Evolutionary conservation across 139 green algal genomes (phyloP), one percentile per base, ranked within the genome.

Genomic region (Volvox africanus): DNA sequence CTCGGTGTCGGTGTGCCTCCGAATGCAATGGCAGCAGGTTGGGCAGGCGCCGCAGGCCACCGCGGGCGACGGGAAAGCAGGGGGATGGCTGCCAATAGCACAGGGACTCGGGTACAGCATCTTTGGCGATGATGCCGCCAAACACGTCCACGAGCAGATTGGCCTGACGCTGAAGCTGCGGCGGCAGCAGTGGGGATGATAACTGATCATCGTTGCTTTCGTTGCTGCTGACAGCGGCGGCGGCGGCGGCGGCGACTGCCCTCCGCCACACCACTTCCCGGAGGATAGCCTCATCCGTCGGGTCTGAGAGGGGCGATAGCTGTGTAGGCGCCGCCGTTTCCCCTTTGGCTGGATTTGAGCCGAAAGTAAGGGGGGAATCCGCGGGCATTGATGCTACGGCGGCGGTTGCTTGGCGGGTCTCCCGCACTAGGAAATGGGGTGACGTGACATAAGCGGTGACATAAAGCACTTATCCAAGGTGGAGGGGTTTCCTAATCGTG

Each of bases 11-110:
- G 3, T 76, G 13, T 0, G 81, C 21, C 36, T 61, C 81, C 1
- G 61, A 32, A 62, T 87, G 81, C 0, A 87, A 62, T 17, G 81
- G 81, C 61, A 87, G 61, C 18, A 87, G 61, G 30, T 87, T 87
- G 61, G 81, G n/a, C 61, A 69, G 61, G 16, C 13, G 61, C 0
- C 28, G 61, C 30, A 61, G 55, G 14, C 81, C 81, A 55, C 81
- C 81, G 61, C 81, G 81, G 2, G 61, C 18, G 18, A 77, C 55
- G 19, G 81, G 81, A 33, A 76, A 87, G 81, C 61, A 76, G 19
- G 81, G 61, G 5, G 61, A 68, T 0, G 81, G 81, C 81, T 77
- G 22, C 81, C 81, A 87, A 20, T 33, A 30, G 32, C 61, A 76
- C 61, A 87, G 61, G 55, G 81, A 35, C 30, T 77, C 81, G 1